Percentiles rank a stretch among this genome's conserved stretches.
Evolutionary conservation across 1,139 yeast genomes (phyloP).

Genomic region (Pichia sp.): DNA sequence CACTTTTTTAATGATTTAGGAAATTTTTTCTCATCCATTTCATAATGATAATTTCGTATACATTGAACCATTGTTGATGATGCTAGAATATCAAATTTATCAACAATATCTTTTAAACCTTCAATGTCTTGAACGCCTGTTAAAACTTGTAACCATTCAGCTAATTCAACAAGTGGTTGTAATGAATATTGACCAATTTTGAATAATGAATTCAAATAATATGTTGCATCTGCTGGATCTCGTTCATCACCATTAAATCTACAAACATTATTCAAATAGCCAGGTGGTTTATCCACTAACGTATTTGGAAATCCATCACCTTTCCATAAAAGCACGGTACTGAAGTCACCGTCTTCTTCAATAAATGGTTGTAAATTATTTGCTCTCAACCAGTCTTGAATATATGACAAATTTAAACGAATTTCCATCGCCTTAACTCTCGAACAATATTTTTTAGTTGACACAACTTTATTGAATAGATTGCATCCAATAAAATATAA

Average conservation of each 20-base stretch:
- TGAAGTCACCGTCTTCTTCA: slow-evolving; percentile 36
- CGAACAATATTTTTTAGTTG: slow-evolving; percentile 59
- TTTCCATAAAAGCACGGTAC: slow-evolving; percentile 19
- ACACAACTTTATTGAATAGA: slow-evolving; percentile 66
- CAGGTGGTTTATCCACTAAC: slow-evolving; percentile 23
- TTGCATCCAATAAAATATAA: slow-evolving; percentile 71
- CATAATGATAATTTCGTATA: slow-evolving; percentile 74
- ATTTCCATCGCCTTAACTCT: slow-evolving; percentile 86
- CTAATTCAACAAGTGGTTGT: slow-evolving; percentile 66
- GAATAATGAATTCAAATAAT: slow-evolving; percentile 51
- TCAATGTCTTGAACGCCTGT: slow-evolving; percentile 46
- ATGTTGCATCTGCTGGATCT: slow-evolving; percentile 35
- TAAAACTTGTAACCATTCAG: slow-evolving; percentile 89
- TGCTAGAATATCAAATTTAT: slow-evolving; percentile 53
- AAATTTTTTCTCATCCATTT: slow-evolving; percentile 65
- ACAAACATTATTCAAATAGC: slow-evolving; percentile 25
- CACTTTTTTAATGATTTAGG: slow-evolving; percentile 41
- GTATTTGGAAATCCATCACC: slow-evolving; percentile 37
- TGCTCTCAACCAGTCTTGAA: slow-evolving; percentile 90
- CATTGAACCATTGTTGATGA: slow-evolving; percentile 67
- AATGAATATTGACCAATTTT: slow-evolving; percentile 60
- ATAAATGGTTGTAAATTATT: slow-evolving; percentile 55
- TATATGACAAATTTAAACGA: slow-evolving; percentile 71
- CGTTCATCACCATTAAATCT: slow-evolving; percentile 30
- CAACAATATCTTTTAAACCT: slow-evolving; percentile 51